These are phyloP conservation scores for Daldinia sp. DNA, from an alignment of 2,329 filamentous ascomycete genomes.

Conservation along the genomic window DNA sequence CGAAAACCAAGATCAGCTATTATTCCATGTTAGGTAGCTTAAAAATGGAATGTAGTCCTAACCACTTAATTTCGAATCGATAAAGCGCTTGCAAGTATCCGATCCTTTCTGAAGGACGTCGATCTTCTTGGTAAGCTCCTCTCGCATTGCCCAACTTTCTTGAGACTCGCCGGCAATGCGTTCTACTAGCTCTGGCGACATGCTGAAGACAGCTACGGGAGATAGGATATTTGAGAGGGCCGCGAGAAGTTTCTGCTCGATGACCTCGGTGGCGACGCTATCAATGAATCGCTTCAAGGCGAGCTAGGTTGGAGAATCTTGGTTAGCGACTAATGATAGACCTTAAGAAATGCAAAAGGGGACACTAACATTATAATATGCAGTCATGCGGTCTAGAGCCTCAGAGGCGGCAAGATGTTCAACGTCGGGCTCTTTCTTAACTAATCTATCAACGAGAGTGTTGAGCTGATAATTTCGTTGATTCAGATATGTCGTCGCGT, in stretches of 20 bases:
- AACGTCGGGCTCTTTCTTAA: constrained; percentile 44
- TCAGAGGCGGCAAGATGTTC: constrained; percentile 49
- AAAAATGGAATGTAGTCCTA: constrained; percentile 15
- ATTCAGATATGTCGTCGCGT: not conserved
- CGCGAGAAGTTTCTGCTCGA: constrained; percentile 57
- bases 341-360: not conserved
- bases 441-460: constrained; percentile 38
- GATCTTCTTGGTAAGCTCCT: constrained; percentile 54
- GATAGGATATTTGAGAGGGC: constrained; percentile 56
- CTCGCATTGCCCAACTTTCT: constrained; percentile 53
- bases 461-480: constrained; percentile 31
- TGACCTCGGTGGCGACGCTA: constrained; percentile 57
- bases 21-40: not conserved
- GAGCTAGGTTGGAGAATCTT: constrained; percentile 50
- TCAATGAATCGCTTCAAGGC: constrained; percentile 60
- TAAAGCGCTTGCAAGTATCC: constrained; percentile 55
- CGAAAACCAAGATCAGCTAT: not conserved
- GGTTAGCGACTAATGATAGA: constrained; percentile 6
- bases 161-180: constrained; percentile 58
- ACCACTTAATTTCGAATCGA: constrained; percentile 38
- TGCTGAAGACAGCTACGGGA: constrained; percentile 54
- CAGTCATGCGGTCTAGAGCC: constrained; percentile 52
- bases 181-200: constrained; percentile 53
- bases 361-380: constrained; percentile 53
- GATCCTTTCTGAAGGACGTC: constrained; percentile 54